A percentile compares a stretch with the other conserved stretches of the same genome.
These are phyloP conservation scores for Samsoniella hepiali DNA, from an alignment of 2,329 filamentous ascomycete genomes.

Conservation along the genomic window DNA sequence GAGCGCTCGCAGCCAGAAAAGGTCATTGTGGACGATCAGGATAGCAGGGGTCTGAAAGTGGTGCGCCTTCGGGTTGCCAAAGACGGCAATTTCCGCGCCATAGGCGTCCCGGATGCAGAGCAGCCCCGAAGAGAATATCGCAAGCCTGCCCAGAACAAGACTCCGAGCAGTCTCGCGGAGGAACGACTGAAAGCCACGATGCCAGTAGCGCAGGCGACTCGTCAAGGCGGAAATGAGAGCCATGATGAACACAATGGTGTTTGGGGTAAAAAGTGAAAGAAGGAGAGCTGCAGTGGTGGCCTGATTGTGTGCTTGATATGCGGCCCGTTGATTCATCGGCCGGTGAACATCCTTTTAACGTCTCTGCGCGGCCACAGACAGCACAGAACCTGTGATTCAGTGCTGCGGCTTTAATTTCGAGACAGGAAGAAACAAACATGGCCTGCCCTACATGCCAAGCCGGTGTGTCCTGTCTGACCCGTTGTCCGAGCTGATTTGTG, in stretches of 20 bases:
- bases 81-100: slow-evolving; percentile 4
- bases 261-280: background rate
- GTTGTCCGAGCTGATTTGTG: background rate
- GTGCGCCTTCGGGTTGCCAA: slow-evolving; percentile 6
- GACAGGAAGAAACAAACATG: background rate
- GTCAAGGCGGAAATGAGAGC: background rate
- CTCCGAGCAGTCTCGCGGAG: background rate
- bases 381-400: slow-evolving; percentile 1
- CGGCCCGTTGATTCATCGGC: background rate
- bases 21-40: slow-evolving; percentile 59
- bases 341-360: background rate
- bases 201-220: background rate
- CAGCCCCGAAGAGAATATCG: background rate
- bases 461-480: background rate
- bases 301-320: background rate
- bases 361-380: background rate
- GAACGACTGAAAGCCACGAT: background rate
- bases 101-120: background rate
- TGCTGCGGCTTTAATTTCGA: background rate
- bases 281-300: background rate
- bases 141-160: background rate
- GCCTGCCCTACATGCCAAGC: background rate
- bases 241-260: background rate
- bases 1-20: slow-evolving; percentile 67
- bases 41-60: slow-evolving; percentile 6